phyloP scores from a whole-genome alignment of 805 yeast genomes.

The Wickerhamiella shivajii region DNA sequence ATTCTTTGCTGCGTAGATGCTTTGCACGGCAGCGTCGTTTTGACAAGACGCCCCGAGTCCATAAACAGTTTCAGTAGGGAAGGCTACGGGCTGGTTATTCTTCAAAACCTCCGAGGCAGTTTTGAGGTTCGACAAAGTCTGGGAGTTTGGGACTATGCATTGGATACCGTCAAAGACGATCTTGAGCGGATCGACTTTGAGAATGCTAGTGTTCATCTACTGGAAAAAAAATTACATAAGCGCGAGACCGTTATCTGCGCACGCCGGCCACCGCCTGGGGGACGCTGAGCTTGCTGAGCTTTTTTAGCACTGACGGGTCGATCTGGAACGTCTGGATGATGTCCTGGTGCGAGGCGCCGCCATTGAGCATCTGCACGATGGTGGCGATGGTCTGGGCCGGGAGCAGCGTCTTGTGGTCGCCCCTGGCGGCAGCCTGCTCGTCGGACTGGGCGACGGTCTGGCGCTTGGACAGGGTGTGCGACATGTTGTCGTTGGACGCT shows the following conservation, averaged over 20 bases:
- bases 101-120: slow-evolving; percentile 46
- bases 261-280: slow-evolving; percentile 2
- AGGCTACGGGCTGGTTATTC: slow-evolving; percentile 58
- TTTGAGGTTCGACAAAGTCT: slow-evolving; percentile 35
- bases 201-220: slow-evolving; percentile 27
- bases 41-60: slow-evolving; percentile 87
- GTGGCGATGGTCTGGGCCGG: slow-evolving; percentile 18
- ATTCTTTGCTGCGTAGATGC: slow-evolving; percentile 77
- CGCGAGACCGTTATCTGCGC: neutral
- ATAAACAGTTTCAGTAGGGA: slow-evolving; percentile 95
- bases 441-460: slow-evolving; percentile 8
- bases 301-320: slow-evolving; percentile 12
- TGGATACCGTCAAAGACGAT: slow-evolving; percentile 36
- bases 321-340: slow-evolving; percentile 13
- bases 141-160: slow-evolving; percentile 14
- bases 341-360: slow-evolving; percentile 15
- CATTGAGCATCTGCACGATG: slow-evolving; percentile 13
- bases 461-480: slow-evolving; percentile 17
- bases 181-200: slow-evolving; percentile 39
- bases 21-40: slow-evolving; percentile 52
- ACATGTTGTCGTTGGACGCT: slow-evolving; percentile 14
- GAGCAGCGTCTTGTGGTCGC: slow-evolving; percentile 9
- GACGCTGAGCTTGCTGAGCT: slow-evolving; percentile 10
- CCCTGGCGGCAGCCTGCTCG: slow-evolving; percentile 6
- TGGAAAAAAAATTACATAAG: neutral